These are phyloP conservation scores for Piper longum DNA, from an alignment of 164 flowering plant species.

Conservation along the genomic window DNA sequence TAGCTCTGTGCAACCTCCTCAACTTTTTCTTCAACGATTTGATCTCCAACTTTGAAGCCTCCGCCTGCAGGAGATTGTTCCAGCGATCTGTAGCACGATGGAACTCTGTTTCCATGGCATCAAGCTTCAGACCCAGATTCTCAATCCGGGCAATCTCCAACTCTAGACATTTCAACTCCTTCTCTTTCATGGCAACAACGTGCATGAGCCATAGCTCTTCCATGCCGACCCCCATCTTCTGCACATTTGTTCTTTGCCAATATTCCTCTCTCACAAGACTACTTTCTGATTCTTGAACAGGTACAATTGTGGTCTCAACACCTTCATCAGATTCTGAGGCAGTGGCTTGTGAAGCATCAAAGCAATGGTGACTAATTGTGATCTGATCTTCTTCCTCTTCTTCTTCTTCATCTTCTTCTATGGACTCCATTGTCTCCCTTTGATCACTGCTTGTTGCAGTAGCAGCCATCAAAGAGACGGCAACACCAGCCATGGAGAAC, in stretches of 20 bases:
- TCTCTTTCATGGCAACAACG: conserved; percentile 24
- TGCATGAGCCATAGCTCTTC: conserved; percentile 21
- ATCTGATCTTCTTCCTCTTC: conserved; percentile 1
- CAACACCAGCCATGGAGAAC: conserved; percentile 33
- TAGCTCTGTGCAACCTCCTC: conserved; percentile 27
- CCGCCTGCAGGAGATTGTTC: conserved; percentile 17
- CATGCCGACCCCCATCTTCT: conserved; percentile 26
- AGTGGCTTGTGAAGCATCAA: conserved; percentile 3
- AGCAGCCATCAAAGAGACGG: conserved; percentile 16
- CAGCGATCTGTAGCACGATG: conserved; percentile 19
- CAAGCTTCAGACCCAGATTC: conserved; percentile 28
- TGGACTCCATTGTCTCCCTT: background rate
- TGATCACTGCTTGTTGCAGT: background rate
- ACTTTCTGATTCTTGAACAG: conserved; percentile 2
- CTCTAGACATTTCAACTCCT: conserved; percentile 22
- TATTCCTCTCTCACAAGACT: conserved; percentile 11
- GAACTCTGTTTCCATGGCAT: conserved; percentile 24
- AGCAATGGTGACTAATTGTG: conserved; percentile 3
- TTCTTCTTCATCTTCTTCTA: background rate
- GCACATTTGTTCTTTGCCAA: conserved; percentile 17
- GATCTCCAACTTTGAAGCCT: conserved; percentile 22
- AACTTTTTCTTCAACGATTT: conserved; percentile 26
- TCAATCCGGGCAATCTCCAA: conserved; percentile 30
- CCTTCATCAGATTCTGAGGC: background rate
- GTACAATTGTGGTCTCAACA: background rate